Evolutionary conservation across 2,329 filamentous ascomycete species (phyloP), one percentile per base, ranked within the genome.

Genomic region (Stagonosporopsis rhizophila): DNA sequence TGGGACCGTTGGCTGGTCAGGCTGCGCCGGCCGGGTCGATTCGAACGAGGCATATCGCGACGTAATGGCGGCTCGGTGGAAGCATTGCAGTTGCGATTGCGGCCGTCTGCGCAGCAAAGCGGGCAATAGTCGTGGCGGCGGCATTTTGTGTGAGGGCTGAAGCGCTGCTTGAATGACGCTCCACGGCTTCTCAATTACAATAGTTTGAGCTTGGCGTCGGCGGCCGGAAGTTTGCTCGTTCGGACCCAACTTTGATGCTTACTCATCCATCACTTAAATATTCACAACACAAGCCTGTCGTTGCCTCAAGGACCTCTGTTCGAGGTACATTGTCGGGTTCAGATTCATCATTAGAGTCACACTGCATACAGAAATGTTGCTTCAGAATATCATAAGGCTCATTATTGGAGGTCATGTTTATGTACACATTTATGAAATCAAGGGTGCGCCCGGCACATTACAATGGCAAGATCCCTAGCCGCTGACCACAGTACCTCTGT

Each of bases 1-100:
- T 32, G 73, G 73, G 27, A 75, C 65, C 25, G 70, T 68, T 25
- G 72, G 67, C 49, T 63, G 61, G 8, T 61, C 52, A 17, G 63
- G 56, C 28, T 65, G 61, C 32, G 52, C 46, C 11, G 64, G 42
- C 19, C 58, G 49, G 50, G 65, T 70, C 19, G 50, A 46, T 35
- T 53, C 42, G 37, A 53, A 53, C 14, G 71, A 71, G 37, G 65
- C 69, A 35, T 60, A 59, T 47, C 70, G 67, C 47, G 64, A 42
- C 39, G 63, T 28, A 15, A 60, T 50, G 25, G 58, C 46, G 47
- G 62, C 59, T 35, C 65, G 60, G 25, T 65, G 67, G 12, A 73
- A 58, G 42, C 58, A 68, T 65, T 67, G 69, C 42, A 57, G 44
- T 15, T 60, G 55, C 20, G 50, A 25, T 47, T 68, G 64, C 27